Evolutionary conservation across 2,329 filamentous ascomycete species (phyloP).

Genomic region (Alternaria ethzedia): DNA sequence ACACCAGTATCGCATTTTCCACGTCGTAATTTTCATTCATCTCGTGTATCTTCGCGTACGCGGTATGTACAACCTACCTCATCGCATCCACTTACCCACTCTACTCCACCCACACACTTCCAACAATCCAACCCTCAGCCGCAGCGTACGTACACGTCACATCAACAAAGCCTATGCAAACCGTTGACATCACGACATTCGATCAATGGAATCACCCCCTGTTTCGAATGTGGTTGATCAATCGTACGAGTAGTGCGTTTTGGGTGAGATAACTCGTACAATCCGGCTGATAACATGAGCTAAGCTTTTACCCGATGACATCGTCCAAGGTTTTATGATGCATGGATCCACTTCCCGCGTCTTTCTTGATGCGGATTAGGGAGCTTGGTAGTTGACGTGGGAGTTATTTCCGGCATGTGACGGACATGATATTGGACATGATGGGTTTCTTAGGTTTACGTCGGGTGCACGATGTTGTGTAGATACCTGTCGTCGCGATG

Average conservation of each 20-base stretch:
- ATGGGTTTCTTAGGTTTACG: background rate
- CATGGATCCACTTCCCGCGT: background rate
- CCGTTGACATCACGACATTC: background rate
- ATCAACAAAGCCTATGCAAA: background rate
- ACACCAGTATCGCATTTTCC: background rate
- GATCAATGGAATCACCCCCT: background rate
- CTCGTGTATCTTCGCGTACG: background rate
- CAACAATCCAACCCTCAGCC: background rate
- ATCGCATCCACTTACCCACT: background rate
- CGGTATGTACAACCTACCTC: background rate
- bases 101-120: background rate
- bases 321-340: conserved; percentile 6
- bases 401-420: background rate
- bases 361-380: background rate
- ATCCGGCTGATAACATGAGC: background rate
- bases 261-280: background rate
- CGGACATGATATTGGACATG: background rate
- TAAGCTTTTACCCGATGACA: conserved; percentile 13
- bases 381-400: background rate
- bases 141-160: background rate
- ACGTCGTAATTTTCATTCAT: background rate
- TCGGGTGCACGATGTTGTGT: background rate
- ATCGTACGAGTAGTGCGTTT: background rate
- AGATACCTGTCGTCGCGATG: background rate
- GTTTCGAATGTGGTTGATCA: background rate